These are phyloP conservation scores for Magnaporthales sp. DNA, from an alignment of 2,329 filamentous ascomycete genomes.

Conservation along the genomic window DNA sequence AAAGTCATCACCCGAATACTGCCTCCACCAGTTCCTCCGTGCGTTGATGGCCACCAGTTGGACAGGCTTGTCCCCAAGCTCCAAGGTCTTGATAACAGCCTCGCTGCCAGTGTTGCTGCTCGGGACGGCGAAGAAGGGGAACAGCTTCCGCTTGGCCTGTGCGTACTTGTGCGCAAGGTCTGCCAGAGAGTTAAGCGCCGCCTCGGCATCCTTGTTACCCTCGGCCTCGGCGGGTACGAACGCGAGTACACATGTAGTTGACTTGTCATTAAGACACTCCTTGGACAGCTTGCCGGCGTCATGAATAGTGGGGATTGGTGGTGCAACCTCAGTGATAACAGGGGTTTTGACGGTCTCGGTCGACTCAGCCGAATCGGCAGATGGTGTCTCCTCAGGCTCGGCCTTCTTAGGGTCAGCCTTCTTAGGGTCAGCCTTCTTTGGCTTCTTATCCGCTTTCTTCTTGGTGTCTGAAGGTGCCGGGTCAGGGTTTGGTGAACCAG, in stretches of 20 bases:
- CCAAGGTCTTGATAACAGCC: slow-evolving; percentile 51
- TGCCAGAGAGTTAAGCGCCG: slow-evolving; percentile 55
- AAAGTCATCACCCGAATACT: slow-evolving; percentile 52
- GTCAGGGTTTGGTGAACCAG: slow-evolving; percentile 70
- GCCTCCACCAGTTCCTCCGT: slow-evolving; percentile 79
- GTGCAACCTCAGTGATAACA: slow-evolving; percentile 42
- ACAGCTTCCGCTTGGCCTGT: slow-evolving; percentile 56
- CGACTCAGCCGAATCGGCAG: slow-evolving; percentile 32
- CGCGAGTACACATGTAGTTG: slow-evolving; percentile 75
- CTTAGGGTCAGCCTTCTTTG: slow-evolving; percentile 20
- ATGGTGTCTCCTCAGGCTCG: slow-evolving; percentile 27
- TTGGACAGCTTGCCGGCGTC: slow-evolving; percentile 55
- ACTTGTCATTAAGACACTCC: slow-evolving; percentile 66
- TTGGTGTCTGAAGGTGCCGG: slow-evolving; percentile 46
- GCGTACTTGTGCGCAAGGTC: slow-evolving; percentile 70
- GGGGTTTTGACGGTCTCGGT: slow-evolving; percentile 32
- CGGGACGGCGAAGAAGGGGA: slow-evolving; percentile 75
- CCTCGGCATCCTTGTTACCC: slow-evolving; percentile 33
- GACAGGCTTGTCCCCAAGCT: slow-evolving; percentile 45
- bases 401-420: slow-evolving; percentile 12
- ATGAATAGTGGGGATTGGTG: slow-evolving; percentile 57
- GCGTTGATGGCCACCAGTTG: slow-evolving; percentile 78
- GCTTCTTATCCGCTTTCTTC: slow-evolving; percentile 34
- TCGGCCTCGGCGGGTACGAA: slow-evolving; percentile 51
- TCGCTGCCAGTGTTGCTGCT: slow-evolving; percentile 45